Conservation (phyloP, 371 early-diverging fungal species). For the Blakeslea trispora region DNA sequence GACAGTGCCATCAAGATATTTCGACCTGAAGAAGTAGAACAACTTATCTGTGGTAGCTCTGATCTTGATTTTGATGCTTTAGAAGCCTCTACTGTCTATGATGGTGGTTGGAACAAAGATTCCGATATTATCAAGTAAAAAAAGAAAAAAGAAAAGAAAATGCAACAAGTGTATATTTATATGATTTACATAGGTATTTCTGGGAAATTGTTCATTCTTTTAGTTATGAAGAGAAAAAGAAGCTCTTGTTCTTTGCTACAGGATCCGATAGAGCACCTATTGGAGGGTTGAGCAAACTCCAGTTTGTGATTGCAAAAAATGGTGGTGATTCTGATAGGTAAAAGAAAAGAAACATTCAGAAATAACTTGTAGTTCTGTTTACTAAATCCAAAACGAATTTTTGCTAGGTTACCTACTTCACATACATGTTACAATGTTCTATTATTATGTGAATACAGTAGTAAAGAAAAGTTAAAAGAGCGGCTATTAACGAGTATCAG, state of each 20-base stretch:
- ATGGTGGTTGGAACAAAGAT: conserved; percentile 77
- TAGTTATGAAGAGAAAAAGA: conserved; percentile 83
- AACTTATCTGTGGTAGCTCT: conserved; percentile 92
- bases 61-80: conserved; percentile 87
- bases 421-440: conserved; percentile 92
- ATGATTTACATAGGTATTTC: conserved; percentile 61
- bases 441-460: conserved; percentile 88
- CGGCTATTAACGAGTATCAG: conserved; percentile 81
- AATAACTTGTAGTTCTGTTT: not conserved
- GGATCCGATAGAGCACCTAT: conserved; percentile 97
- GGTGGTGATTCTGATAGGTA: conserved; percentile 90
- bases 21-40: conserved; percentile 93
- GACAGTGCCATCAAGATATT: conserved; percentile 87
- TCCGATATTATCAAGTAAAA: conserved; percentile 67
- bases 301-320: conserved; percentile 96
- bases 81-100: conserved; percentile 84
- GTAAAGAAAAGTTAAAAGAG: conserved; percentile 75
- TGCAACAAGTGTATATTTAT: too few species aligned
- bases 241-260: conserved; percentile 95
- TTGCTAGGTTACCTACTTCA: conserved; percentile 65
- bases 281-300: conserved; percentile 86
- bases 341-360: too few species aligned
- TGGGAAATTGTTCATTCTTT: conserved; percentile 94
- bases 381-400: not conserved
- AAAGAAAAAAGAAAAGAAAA: too few species aligned